phyloP scores from a whole-genome alignment of 164 flowering plant genomes.

The Vitis cinerea region DNA sequence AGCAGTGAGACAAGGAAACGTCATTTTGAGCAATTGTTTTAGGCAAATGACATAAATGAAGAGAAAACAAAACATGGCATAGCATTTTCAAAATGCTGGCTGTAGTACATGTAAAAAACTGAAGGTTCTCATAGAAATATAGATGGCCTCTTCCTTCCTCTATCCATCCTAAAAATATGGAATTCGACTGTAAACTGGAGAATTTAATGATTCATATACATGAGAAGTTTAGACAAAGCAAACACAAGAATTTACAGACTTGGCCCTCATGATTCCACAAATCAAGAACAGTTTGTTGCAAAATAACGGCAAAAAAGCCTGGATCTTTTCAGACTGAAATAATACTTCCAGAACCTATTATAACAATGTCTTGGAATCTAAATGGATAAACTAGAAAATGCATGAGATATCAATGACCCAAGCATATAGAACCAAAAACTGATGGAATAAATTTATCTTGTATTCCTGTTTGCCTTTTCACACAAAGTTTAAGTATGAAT shows the following conservation, averaged over 20 bases:
- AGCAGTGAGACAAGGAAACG: neutral
- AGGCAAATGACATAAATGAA: neutral
- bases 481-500: neutral
- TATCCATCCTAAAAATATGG: too few species aligned
- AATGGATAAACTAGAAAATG: neutral
- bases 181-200: neutral
- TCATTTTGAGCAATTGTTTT: conserved; percentile 20
- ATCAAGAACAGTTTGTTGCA: neutral
- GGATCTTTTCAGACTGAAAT: too few species aligned
- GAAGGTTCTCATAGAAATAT: neutral
- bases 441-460: neutral
- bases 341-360: neutral
- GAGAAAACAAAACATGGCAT: neutral
- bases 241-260: neutral
- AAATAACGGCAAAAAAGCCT: too few species aligned
- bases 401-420: neutral
- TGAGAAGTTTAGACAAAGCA: neutral
- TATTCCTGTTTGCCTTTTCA: neutral
- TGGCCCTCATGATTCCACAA: neutral
- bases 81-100: conserved; percentile 1
- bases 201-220: neutral
- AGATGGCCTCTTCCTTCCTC: too few species aligned
- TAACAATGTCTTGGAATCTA: neutral
- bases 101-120: too few species aligned
- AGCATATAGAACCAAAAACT: neutral